Conservation (phyloP, 129 eudicot genomes). For the Centella asiatica region DNA sequence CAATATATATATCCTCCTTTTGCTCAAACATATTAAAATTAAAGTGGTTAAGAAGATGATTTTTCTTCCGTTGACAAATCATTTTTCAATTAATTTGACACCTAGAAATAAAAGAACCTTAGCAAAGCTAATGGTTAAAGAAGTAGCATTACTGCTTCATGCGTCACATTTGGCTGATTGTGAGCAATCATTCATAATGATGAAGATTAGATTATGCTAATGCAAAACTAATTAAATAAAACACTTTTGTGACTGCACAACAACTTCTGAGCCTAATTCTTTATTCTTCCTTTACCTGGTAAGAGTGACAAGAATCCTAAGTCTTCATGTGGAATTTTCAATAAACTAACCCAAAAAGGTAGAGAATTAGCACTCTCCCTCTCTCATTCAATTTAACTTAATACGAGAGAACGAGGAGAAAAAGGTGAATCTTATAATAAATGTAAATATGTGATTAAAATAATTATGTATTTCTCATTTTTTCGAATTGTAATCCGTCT, state of each 20-base stretch:
- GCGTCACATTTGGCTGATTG: constrained; percentile 7
- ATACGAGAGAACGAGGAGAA: too few species aligned
- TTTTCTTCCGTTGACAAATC: too few species aligned
- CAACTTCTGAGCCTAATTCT: not conserved
- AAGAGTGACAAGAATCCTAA: constrained; percentile 10
- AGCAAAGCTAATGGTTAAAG: too few species aligned
- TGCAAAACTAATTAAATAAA: not conserved
- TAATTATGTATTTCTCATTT: too few species aligned
- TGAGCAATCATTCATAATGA: constrained; percentile 9
- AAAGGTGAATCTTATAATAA: too few species aligned
- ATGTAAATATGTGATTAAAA: too few species aligned
- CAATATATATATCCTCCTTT: too few species aligned
- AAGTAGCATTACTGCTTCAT: not conserved
- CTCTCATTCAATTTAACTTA: constrained; percentile 1
- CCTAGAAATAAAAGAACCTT: too few species aligned
- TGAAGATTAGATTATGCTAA: constrained; percentile 2
- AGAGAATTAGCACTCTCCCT: not conserved
- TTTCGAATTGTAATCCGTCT: too few species aligned
- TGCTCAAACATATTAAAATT: too few species aligned
- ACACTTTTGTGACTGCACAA: not conserved
- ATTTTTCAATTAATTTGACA: too few species aligned
- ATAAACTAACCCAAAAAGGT: not conserved
- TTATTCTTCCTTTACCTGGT: not conserved
- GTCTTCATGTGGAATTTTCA: constrained; percentile 8
- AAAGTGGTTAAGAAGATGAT: too few species aligned